Percentiles rank a stretch among this genome's conserved stretches.
These are phyloP conservation scores for Yamadazyma sp. DNA, from an alignment of 1,139 yeast species.

Conservation along the genomic window DNA sequence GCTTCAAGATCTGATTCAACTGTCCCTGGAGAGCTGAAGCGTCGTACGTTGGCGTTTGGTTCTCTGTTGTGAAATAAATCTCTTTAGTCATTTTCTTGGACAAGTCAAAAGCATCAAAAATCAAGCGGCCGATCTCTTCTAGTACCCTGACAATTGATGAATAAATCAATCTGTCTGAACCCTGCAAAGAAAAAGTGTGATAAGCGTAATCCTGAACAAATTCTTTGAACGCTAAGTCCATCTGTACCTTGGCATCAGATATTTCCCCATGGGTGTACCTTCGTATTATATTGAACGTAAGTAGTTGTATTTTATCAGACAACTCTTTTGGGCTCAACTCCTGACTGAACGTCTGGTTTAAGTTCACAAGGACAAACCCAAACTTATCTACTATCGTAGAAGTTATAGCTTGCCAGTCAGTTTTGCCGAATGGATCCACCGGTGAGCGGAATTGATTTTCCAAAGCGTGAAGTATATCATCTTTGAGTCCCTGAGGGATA, in stretches of 20 bases:
- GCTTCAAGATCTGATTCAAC: constrained; percentile 1
- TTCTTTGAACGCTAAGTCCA: constrained; percentile 20
- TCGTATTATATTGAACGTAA: constrained; percentile 32
- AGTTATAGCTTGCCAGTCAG: constrained; percentile 53
- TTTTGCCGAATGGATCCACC: constrained; percentile 37
- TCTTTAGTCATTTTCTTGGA: constrained; percentile 23
- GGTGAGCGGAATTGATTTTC: constrained; percentile 23
- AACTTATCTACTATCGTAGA: constrained; percentile 48
- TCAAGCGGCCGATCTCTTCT: constrained; percentile 25
- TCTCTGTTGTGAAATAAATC: constrained; percentile 14
- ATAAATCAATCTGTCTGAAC: constrained; percentile 45
- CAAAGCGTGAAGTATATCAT: constrained; percentile 32
- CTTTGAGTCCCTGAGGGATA: constrained; percentile 29
- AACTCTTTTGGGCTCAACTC: constrained; percentile 4
- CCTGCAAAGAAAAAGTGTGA: constrained; percentile 32
- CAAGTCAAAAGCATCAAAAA: constrained; percentile 33
- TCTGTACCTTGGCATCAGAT: constrained; percentile 9
- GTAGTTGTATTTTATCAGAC: constrained; percentile 10
- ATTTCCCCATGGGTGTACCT: constrained; percentile 28
- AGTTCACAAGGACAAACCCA: constrained; percentile 40
- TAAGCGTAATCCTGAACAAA: constrained; percentile 47
- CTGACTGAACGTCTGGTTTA: constrained; percentile 25
- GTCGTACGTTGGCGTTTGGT: constrained; percentile 1
- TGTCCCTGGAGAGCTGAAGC: constrained; percentile 2
- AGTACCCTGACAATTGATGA: constrained; percentile 43